phyloP scores from a whole-genome alignment of 2,329 filamentous ascomycete genomes.

The Hymenoscyphus fraxineus region DNA sequence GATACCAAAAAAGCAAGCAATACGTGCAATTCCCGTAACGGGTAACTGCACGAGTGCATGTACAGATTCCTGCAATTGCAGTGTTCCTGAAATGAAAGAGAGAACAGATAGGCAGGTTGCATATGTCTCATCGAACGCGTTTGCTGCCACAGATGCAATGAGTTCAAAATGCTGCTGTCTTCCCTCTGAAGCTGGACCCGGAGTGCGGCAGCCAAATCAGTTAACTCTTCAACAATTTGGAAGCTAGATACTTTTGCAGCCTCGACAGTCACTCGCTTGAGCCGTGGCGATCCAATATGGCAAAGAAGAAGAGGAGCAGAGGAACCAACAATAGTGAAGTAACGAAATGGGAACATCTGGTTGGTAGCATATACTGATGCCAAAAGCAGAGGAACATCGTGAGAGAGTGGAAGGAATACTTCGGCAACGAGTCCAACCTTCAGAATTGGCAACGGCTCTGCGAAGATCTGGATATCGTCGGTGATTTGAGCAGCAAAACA shows the following conservation, averaged over 20 bases:
- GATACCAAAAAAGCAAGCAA: too few species aligned
- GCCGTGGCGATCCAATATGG: background rate
- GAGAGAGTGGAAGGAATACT: slow-evolving; percentile 21
- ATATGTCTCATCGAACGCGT: background rate
- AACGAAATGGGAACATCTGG: background rate
- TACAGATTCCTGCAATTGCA: background rate
- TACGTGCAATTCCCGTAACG: background rate
- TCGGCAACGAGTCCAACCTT: slow-evolving; percentile 31
- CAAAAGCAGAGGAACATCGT: slow-evolving; percentile 12
- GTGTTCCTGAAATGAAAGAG: background rate
- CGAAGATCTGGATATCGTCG: slow-evolving; percentile 40
- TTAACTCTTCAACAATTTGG: background rate
- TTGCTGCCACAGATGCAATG: background rate
- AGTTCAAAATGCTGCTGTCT: background rate
- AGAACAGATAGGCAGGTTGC: background rate
- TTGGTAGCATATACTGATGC: background rate
- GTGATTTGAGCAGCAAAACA: slow-evolving; percentile 40
- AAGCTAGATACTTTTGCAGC: background rate
- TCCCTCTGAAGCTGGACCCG: background rate
- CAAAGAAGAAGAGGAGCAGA: background rate
- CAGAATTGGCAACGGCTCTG: slow-evolving; percentile 45
- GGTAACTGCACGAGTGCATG: background rate
- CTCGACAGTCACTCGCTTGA: background rate
- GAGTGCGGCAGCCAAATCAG: background rate
- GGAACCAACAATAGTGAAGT: background rate